Evolutionary conservation across 2,329 filamentous ascomycete species (phyloP), one percentile per base, ranked within the genome.

Genomic region (Calonectria ilicicola): DNA sequence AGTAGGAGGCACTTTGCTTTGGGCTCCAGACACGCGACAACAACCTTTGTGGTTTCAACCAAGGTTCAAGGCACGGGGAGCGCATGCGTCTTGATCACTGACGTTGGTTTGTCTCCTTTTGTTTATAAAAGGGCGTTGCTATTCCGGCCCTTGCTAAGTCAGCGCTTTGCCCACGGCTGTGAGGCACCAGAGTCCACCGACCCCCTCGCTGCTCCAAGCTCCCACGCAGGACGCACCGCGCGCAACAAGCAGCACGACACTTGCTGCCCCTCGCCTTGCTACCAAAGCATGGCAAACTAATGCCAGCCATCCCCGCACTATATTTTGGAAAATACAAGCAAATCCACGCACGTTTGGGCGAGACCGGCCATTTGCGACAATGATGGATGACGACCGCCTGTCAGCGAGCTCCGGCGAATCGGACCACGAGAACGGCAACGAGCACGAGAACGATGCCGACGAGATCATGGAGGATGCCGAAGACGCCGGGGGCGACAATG

Each of bases 391-490:
- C n/a, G 77, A 79, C 58, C 73, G 77, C 10, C n/a, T 78, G 64
- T 79, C 77, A 35, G 73, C 73, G 60, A 78, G 77, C 62, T 78
- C 77, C 29, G 74, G 23, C 53, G 77, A 78, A 51, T 78, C 82
- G 10, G 83, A 85, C 56, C 81, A 81, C 70, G 81, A 80, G 29
- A 81, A 81, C 47, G 78, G 76, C 26, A 69, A 72, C 67, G 80
- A 83, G 42, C 74, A 76, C 29, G 81, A 82, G 10, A 81, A 84
- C 75, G 89, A 91, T 67, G 86, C 86, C 69, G 90, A 92, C 76
- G 89, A 91, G 78, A 84, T 89, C 42, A 91, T 91, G 88, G 89
- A 91, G 53, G 86, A 87, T 62, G 84, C 79, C 27, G 85, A 87
- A 17, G 84, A 85, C 26, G 83, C 80, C 23, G 84, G 85, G 10